phyloP scores from a whole-genome alignment of 495 filamentous ascomycete genomes.

The Choiromyces venosus region DNA sequence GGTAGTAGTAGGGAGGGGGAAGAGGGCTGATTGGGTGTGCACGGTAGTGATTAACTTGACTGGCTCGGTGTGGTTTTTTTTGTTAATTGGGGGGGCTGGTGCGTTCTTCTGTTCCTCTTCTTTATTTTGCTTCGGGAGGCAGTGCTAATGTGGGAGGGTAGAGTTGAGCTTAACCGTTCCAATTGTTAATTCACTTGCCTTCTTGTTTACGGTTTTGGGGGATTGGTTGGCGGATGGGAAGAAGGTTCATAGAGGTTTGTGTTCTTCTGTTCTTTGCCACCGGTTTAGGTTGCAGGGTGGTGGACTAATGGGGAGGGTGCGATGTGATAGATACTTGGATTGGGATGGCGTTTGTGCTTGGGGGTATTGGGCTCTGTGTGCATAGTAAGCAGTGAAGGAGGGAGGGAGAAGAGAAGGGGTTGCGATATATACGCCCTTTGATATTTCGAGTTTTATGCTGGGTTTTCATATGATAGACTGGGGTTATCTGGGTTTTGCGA shows the following conservation, averaged over 20 bases:
- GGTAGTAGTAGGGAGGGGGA: neutral
- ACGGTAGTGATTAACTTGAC: constrained; percentile 70
- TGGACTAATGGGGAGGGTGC: constrained; percentile 6
- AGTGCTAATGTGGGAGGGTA: constrained; percentile 38
- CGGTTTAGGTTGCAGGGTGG: neutral
- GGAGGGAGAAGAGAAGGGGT: neutral
- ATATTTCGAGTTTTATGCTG: neutral
- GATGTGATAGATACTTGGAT: constrained; percentile 74
- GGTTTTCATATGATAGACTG: neutral
- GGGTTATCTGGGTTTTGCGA: neutral
- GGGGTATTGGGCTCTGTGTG: constrained; percentile 84
- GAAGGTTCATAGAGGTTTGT: constrained; percentile 63
- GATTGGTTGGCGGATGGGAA: constrained; percentile 95
- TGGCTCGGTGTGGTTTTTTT: constrained; percentile 95
- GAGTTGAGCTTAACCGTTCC: constrained; percentile 91
- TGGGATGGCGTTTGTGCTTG: constrained; percentile 74
- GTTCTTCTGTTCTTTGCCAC: neutral
- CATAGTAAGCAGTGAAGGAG: constrained; percentile 51
- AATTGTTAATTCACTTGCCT: constrained; percentile 88
- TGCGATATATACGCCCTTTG: neutral
- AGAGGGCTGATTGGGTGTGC: constrained; percentile 12
- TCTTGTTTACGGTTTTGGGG: constrained; percentile 87
- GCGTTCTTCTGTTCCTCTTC: constrained; percentile 38
- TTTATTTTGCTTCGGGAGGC: constrained; percentile 1
- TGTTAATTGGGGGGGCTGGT: constrained; percentile 90